Conservation (phyloP, 2,329 filamentous ascomycete genomes). For the Aureobasidium lini region DNA sequence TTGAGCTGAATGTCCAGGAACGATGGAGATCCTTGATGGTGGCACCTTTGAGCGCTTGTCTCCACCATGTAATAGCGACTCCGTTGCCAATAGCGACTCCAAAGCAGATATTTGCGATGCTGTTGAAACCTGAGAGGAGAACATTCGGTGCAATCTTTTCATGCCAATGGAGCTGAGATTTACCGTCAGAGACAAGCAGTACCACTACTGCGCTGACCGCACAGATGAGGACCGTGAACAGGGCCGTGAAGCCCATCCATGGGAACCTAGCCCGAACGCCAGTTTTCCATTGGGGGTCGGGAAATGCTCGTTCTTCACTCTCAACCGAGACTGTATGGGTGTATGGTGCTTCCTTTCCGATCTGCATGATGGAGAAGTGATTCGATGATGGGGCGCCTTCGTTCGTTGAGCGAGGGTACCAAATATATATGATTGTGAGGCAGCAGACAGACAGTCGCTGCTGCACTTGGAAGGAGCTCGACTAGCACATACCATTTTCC, state of each 20-base stretch:
- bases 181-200: constrained; percentile 15
- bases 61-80: constrained; percentile 23
- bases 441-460: too few species aligned
- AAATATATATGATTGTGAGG: too few species aligned
- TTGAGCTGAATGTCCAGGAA: constrained; percentile 20
- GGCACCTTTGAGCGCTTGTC: constrained; percentile 19
- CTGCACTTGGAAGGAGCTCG: too few species aligned
- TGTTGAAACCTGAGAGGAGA: too few species aligned
- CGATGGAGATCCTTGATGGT: constrained; percentile 21
- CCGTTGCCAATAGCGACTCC: constrained; percentile 22
- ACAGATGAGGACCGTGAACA: constrained; percentile 18
- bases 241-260: constrained; percentile 18
- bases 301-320: not conserved
- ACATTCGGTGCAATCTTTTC: too few species aligned
- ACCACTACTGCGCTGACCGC: constrained; percentile 16
- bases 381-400: too few species aligned
- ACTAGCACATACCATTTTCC: too few species aligned
- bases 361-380: too few species aligned
- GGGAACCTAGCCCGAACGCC: constrained; percentile 15
- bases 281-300: constrained; percentile 1
- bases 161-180: too few species aligned
- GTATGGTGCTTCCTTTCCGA: not conserved
- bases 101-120: constrained; percentile 18
- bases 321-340: not conserved
- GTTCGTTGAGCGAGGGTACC: too few species aligned